Percentiles rank a stretch among this genome's conserved stretches.
Conservation (phyloP, 495 filamentous ascomycete species). For the Neurospora tetrasperma region DNA sequence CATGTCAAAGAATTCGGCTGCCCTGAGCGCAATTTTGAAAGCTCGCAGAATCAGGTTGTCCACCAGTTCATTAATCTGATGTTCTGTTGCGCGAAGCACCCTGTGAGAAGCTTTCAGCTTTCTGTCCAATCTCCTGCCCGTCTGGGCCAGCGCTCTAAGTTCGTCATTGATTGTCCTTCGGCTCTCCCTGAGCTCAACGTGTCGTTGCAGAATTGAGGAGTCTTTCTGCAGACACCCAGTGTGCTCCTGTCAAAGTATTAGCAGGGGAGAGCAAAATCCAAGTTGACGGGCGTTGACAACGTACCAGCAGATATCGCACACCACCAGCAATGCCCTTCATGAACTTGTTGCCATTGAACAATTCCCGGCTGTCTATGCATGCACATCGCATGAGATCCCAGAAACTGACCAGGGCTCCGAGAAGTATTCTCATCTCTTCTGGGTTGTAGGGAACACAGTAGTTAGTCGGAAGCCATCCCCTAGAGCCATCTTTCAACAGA, state of each 20-base stretch:
- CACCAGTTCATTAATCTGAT: slow-evolving; percentile 62
- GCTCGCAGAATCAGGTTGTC: slow-evolving; percentile 91
- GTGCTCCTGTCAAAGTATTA: slow-evolving; percentile 51
- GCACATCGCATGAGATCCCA: slow-evolving; percentile 79
- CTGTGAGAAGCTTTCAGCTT: slow-evolving; percentile 24
- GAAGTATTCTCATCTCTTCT: slow-evolving; percentile 68
- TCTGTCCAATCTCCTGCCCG: slow-evolving; percentile 71
- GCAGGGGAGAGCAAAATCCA: slow-evolving; percentile 4
- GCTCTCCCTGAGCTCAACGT: slow-evolving; percentile 65
- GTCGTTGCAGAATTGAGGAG: slow-evolving; percentile 57
- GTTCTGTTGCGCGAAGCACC: slow-evolving; percentile 32
- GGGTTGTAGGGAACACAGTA: slow-evolving; percentile 95
- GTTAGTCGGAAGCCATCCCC: slow-evolving; percentile 97
- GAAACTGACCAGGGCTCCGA: slow-evolving; percentile 80
- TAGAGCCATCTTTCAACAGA: slow-evolving; percentile 72
- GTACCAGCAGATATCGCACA: slow-evolving; percentile 79
- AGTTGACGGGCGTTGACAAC: slow-evolving; percentile 18
- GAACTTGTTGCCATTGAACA: slow-evolving; percentile 79
- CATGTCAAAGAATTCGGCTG: slow-evolving; percentile 84
- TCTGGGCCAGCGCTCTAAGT: slow-evolving; percentile 78
- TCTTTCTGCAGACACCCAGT: slow-evolving; percentile 82
- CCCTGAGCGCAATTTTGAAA: slow-evolving; percentile 86
- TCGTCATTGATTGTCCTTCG: slow-evolving; percentile 83
- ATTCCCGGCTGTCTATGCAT: slow-evolving; percentile 50
- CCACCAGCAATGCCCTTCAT: slow-evolving; percentile 89